Evolutionary conservation across 768 basidiomycete species (phyloP), one percentile per base, ranked within the genome.

Genomic region (Psilocybe subaeruginosa): DNA sequence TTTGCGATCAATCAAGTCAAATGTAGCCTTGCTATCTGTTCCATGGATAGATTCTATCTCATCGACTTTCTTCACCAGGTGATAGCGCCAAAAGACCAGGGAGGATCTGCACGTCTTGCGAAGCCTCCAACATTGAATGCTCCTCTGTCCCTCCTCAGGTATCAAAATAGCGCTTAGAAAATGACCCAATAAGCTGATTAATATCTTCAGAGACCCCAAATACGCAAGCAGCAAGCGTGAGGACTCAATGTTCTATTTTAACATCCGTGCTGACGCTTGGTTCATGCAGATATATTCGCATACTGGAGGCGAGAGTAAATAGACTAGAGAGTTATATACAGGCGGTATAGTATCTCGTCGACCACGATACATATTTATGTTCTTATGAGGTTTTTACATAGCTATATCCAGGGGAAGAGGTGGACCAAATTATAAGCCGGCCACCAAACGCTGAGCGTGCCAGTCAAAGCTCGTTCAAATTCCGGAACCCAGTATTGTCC

Each of bases 41-140:
- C 51, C 37, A 30, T 58, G 23, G 48, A 55, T 45, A 45, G 35
- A 16, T 51, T 50, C 56, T 60, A 54, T 29, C 16, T 51, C 30
- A 35, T 50, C 39, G 55, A 9, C 47, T 53, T 47, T 4, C 8
- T 49, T 17, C 4, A 23, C 16, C 30, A 85, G 85, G 86, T 62
- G 85, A 90, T 61, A 89, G 88, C 64, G 83, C 85, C 16, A 81
- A 79, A 58, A 84, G 81, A 80, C 82, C 81, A 5, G 75, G 76
- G 2, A 82, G 82, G 29, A 71, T 74, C 41, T 89, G 88, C 66
- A 79, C 86, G 0, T 86, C 85, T 63, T 89, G 88, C 65, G 74
- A 76, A 0, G 66, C 76, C 1, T 81, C 79, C 47, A 76, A 74
- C 43, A 73, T 79, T 1, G 76, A 80, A 43, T 89, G 88, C 68